A percentile compares a stretch with the other conserved stretches of the same genome.
Evolutionary conservation across 805 yeast species (phyloP).

Genomic region (Wickerhamiella lipophila): DNA sequence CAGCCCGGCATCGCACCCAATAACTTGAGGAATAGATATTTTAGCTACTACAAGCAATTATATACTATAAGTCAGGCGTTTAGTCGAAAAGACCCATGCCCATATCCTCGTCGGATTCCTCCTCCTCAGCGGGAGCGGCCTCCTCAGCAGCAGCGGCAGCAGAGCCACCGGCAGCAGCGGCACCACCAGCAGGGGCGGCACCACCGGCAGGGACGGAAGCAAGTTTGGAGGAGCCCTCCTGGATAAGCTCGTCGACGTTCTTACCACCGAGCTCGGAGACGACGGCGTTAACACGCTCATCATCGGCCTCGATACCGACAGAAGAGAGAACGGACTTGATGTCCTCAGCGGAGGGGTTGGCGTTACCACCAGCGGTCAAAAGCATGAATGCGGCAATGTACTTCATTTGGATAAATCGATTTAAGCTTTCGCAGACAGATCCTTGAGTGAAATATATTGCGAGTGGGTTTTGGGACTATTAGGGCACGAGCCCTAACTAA

Average conservation of each 20-base stretch:
- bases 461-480: conserved; percentile 9
- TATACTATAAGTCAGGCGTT: conserved; percentile 22
- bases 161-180: conserved; percentile 57
- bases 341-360: conserved; percentile 87
- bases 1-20: no score
- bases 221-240: conserved; percentile 91
- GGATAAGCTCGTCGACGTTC: conserved; percentile 74
- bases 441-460: conserved; percentile 10
- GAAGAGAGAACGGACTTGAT: conserved; percentile 79
- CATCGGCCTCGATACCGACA: conserved; percentile 94
- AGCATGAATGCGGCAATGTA: conserved; percentile 99
- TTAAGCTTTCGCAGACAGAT: conserved; percentile 22
- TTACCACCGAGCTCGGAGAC: conserved; percentile 87
- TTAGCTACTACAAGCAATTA: conserved; percentile 6
- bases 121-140: conserved; percentile 49
- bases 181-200: conserved; percentile 73
- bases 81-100: conserved; percentile 95
- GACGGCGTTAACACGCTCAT: conserved; percentile 67
- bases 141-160: conserved; percentile 62
- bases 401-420: conserved; percentile 47
- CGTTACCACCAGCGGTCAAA: conserved; percentile 93
- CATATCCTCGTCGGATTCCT: conserved; percentile 33
- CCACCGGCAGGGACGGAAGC: conserved; percentile 98
- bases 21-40: conserved; percentile 5
- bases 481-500: conserved; percentile 1